Percentiles rank a stretch among this genome's conserved stretches.
phyloP scores from a whole-genome alignment of 2,329 filamentous ascomycete genomes.

The Alternaria burnsii region DNA sequence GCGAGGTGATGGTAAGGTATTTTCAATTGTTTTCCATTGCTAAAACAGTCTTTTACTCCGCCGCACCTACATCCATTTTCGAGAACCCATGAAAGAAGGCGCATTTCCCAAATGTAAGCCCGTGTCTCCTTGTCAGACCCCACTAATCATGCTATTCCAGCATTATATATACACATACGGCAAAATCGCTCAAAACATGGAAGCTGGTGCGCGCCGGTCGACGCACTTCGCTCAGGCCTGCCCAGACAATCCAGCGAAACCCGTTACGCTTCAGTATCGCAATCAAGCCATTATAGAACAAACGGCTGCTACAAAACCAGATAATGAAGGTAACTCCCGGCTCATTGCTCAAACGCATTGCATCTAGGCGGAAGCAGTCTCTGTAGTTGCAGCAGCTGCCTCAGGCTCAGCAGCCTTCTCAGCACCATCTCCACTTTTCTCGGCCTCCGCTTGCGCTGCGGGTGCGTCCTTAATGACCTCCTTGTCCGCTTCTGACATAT shows the following conservation, averaged over 20 bases:
- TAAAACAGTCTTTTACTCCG: conserved; percentile 20
- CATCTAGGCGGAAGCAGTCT: conserved; percentile 13
- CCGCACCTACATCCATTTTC: conserved; percentile 5
- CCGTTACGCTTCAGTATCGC: conserved; percentile 2
- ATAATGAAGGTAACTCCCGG: not conserved
- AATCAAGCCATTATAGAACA: not conserved
- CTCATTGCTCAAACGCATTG: not conserved
- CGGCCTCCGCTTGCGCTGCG: conserved; percentile 27
- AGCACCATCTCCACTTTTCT: conserved; percentile 15
- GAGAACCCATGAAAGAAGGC: conserved; percentile 2
- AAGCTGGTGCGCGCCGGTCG: conserved; percentile 1
- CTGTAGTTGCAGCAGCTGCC: conserved; percentile 13
- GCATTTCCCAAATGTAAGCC: conserved; percentile 9
- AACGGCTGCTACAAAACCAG: not conserved
- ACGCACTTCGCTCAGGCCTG: not conserved
- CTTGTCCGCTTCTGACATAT: conserved; percentile 38
- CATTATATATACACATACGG: conserved; percentile 24
- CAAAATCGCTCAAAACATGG: not conserved
- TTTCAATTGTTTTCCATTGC: conserved; percentile 13
- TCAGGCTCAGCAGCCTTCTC: conserved; percentile 22
- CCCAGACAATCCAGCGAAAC: conserved; percentile 2
- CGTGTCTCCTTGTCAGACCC: conserved; percentile 3
- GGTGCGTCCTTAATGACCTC: conserved; percentile 26
- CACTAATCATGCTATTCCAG: conserved; percentile 17
- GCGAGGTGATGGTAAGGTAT: not conserved